phyloP scores from a whole-genome alignment of 768 basidiomycete genomes.

The Mycena alexandri region DNA sequence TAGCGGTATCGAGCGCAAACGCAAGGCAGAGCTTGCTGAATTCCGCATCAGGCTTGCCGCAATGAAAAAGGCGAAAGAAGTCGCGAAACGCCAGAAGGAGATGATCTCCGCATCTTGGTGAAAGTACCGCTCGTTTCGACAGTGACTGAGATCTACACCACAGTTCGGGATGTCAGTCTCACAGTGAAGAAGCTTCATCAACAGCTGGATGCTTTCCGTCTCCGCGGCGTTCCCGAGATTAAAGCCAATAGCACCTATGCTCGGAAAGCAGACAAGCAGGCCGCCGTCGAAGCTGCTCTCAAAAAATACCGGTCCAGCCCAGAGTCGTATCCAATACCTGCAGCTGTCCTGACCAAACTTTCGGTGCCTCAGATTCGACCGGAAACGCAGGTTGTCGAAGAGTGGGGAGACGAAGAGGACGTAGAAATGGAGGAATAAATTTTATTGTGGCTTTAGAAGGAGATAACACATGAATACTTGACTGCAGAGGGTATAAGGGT shows the following conservation, averaged over 20 bases:
- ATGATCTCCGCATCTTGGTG: too few species aligned
- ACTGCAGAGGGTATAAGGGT: too few species aligned
- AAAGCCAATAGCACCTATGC: constrained; percentile 11
- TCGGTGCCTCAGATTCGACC: constrained; percentile 1
- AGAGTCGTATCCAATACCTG: too few species aligned
- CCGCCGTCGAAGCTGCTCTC: constrained; percentile 2
- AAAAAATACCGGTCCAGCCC: background rate
- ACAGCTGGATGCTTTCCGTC: constrained; percentile 13
- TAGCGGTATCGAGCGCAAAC: background rate
- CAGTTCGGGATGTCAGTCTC: background rate
- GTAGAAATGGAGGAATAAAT: constrained; percentile 25
- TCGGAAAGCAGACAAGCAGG: constrained; percentile 5
- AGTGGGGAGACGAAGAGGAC: constrained; percentile 22
- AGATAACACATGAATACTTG: too few species aligned
- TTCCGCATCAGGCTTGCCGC: constrained; percentile 12
- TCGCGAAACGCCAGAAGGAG: constrained; percentile 5
- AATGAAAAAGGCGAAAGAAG: constrained; percentile 13
- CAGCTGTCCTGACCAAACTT: background rate
- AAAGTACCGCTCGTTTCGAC: background rate
- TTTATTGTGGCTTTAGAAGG: background rate
- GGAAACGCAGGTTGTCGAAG: background rate
- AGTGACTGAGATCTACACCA: background rate
- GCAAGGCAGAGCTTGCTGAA: constrained; percentile 1
- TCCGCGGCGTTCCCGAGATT: constrained; percentile 22
- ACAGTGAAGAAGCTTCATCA: background rate